A percentile compares a stretch with the other conserved stretches of the same genome.
Conservation (phyloP, 1,284 basidiomycete genomes). For the Ustilago bromivora region DNA sequence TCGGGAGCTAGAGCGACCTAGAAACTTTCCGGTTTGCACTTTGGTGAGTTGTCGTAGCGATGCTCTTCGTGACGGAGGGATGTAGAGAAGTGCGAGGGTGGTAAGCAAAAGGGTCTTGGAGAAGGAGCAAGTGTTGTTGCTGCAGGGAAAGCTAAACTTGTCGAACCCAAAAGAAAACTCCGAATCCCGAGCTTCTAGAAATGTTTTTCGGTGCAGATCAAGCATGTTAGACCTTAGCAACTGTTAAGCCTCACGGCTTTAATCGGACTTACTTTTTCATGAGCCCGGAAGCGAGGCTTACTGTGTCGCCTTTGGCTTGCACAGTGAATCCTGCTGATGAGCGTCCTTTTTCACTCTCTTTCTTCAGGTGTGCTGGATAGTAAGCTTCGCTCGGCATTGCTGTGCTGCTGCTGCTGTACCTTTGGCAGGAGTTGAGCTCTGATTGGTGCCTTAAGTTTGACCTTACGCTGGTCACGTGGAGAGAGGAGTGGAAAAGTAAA, state of each 20-base stretch:
- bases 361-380: neutral
- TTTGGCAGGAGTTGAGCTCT: too few relatives aligned
- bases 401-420: too few relatives aligned
- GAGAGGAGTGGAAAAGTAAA: neutral
- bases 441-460: too few relatives aligned
- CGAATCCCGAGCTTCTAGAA: neutral
- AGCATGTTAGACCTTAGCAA: neutral
- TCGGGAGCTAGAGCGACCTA: neutral
- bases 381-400: neutral
- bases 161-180: neutral
- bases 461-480: too few relatives aligned
- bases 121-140: neutral
- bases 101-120: too few relatives aligned
- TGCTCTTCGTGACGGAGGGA: neutral
- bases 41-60: too few relatives aligned
- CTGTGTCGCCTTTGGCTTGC: neutral
- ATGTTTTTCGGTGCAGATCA: too few relatives aligned
- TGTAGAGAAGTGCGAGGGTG: too few relatives aligned
- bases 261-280: neutral
- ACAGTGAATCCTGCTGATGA: neutral
- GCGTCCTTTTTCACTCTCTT: constrained; percentile 2
- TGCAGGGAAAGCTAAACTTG: constrained; percentile 3
- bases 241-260: neutral
- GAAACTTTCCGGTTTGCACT: too few relatives aligned
- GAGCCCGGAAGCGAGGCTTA: neutral